Percentiles rank a stretch among this genome's conserved stretches.
These are phyloP conservation scores for Galerina sulciceps DNA, from an alignment of 768 basidiomycete species.

Conservation along the genomic window DNA sequence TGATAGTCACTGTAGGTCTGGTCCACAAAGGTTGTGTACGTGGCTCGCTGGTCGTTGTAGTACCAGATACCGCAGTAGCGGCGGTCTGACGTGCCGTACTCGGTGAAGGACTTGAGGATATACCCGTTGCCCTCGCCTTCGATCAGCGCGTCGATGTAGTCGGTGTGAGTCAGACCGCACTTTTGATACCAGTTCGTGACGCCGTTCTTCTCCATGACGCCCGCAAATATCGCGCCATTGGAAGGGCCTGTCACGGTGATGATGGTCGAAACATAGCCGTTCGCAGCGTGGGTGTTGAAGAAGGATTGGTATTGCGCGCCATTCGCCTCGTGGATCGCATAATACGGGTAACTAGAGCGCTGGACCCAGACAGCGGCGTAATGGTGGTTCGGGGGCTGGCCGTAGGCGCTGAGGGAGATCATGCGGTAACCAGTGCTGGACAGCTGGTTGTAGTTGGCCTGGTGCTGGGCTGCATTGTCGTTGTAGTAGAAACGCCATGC, in stretches of 20 bases:
- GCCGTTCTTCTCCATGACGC: constrained; percentile 9
- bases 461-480: constrained; percentile 2
- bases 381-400: constrained; percentile 2
- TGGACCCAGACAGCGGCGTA: constrained; percentile 5
- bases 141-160: background rate
- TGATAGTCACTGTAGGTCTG: constrained; percentile 1
- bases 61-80: constrained; percentile 7
- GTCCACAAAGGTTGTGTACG: background rate
- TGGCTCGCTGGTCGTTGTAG: background rate
- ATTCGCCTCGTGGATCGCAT: constrained; percentile 1
- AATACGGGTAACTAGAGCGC: background rate
- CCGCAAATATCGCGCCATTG: background rate
- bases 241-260: constrained; percentile 2
- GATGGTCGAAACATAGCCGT: constrained; percentile 1
- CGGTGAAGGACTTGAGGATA: constrained; percentile 5
- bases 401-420: constrained; percentile 5
- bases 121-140: background rate
- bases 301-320: background rate
- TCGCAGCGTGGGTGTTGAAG: background rate
- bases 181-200: constrained; percentile 10
- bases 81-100: constrained; percentile 3
- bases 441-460: background rate
- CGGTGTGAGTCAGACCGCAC: background rate
- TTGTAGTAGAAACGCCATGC: constrained; percentile 3
- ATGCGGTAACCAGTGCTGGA: constrained; percentile 1